Evolutionary conservation across 768 basidiomycete genomes (phyloP).

Genomic region (Porphyrellus cyaneotinctus): DNA sequence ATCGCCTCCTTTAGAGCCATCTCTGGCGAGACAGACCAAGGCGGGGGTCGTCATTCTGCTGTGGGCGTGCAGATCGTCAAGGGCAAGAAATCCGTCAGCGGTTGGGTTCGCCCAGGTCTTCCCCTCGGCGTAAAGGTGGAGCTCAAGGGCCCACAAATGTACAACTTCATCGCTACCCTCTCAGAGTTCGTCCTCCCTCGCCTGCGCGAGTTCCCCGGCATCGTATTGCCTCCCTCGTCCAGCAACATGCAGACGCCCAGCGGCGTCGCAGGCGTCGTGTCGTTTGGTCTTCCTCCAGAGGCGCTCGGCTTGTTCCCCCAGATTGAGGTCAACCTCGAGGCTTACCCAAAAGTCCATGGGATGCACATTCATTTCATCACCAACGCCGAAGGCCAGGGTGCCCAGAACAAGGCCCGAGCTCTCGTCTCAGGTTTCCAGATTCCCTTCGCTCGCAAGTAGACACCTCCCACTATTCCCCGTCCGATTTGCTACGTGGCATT

Average conservation of each 20-base stretch:
- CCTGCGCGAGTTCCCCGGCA: conserved; percentile 82
- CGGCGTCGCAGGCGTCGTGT: conserved; percentile 82
- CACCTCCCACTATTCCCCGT: too few species aligned
- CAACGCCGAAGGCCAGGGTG: conserved; percentile 80
- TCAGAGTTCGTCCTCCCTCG: conserved; percentile 95
- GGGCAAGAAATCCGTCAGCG: conserved; percentile 63
- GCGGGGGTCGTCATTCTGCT: conserved; percentile 64
- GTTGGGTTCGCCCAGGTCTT: conserved; percentile 80
- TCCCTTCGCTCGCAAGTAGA: conserved; percentile 62
- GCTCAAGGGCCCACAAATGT: conserved; percentile 89
- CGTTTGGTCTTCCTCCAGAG: conserved; percentile 77
- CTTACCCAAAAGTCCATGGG: conserved; percentile 81
- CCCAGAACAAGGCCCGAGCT: conserved; percentile 83
- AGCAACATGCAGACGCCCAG: conserved; percentile 68
- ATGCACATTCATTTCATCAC: conserved; percentile 96
- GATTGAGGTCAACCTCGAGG: conserved; percentile 89
- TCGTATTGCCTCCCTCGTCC: conserved; percentile 72
- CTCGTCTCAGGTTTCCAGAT: conserved; percentile 90
- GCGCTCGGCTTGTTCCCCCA: conserved; percentile 94
- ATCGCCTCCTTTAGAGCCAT: conserved; percentile 86
- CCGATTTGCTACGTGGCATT: conserved; percentile 10
- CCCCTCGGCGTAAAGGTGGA: conserved; percentile 89
- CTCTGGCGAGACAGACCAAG: conserved; percentile 74
- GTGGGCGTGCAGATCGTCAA: conserved; percentile 77
- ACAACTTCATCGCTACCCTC: conserved; percentile 84